phyloP scores from a whole-genome alignment of 306 rosid species.

The Dalbergia oliveri region DNA sequence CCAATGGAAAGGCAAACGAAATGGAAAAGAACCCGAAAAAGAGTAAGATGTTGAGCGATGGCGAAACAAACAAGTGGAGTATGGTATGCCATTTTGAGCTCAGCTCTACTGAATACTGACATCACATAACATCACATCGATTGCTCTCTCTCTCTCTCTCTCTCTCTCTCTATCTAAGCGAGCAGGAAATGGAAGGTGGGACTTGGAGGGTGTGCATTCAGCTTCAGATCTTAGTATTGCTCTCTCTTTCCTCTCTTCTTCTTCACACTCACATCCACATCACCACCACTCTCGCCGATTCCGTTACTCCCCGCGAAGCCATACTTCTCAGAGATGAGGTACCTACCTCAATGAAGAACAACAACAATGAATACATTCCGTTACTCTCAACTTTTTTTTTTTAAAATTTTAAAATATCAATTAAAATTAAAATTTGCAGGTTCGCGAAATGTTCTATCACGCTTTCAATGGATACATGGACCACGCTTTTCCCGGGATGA shows the following conservation, averaged over 20 bases:
- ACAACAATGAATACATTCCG: neutral
- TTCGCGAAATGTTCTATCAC: slow-evolving; percentile 90
- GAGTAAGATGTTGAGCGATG: no score
- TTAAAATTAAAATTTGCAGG: slow-evolving; percentile 59
- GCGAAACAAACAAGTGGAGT: no score
- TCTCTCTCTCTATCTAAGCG: no score
- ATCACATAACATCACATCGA: no score
- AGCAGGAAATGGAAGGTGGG: neutral
- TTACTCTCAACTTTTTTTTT: neutral
- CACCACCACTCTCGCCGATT: neutral
- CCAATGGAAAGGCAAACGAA: no score
- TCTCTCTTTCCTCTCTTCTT: neutral
- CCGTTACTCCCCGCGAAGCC: neutral
- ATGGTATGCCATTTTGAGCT: no score
- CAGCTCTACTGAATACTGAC: no score
- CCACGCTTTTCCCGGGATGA: slow-evolving; percentile 92
- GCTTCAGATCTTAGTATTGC: neutral
- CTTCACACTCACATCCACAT: neutral
- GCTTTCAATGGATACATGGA: slow-evolving; percentile 96
- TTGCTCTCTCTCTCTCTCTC: no score
- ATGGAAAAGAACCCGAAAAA: no score
- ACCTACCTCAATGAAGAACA: neutral
- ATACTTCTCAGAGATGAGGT: slow-evolving; percentile 4
- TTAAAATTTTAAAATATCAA: neutral
- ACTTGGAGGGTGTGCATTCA: neutral